A percentile compares a stretch with the other conserved stretches of the same genome.
Evolutionary conservation across 2,329 filamentous ascomycete genomes (phyloP).

Genomic region (Polychaeton citri): DNA sequence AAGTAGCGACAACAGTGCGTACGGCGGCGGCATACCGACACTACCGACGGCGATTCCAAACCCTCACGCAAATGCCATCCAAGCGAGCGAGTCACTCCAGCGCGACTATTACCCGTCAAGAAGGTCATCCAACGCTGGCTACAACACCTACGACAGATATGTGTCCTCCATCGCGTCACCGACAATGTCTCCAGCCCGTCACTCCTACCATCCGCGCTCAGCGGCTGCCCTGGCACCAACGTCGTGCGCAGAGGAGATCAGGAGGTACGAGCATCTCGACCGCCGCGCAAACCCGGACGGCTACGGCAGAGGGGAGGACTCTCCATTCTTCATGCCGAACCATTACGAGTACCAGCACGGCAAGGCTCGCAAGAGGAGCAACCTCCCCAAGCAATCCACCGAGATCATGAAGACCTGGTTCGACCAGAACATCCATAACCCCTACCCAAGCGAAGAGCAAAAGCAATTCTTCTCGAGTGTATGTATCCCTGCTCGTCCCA

Average conservation of each 20-base stretch:
- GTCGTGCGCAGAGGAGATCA: constrained; percentile 6
- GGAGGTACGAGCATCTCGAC: constrained; percentile 5
- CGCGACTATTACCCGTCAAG: neutral
- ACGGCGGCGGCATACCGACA: neutral
- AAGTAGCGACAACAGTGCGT: neutral
- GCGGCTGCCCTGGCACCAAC: constrained; percentile 4
- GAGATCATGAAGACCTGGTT: constrained; percentile 29
- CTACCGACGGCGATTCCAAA: too few species aligned
- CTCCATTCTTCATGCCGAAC: constrained; percentile 19
- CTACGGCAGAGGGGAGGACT: constrained; percentile 9
- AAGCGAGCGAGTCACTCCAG: neutral
- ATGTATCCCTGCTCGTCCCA: constrained; percentile 5
- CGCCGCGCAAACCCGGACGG: constrained; percentile 6
- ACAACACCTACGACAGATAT: neutral
- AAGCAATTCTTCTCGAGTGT: constrained; percentile 22
- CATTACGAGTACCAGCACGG: constrained; percentile 24
- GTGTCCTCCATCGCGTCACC: constrained; percentile 5
- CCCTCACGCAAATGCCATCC: neutral
- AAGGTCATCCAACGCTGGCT: neutral
- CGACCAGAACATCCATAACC: constrained; percentile 24
- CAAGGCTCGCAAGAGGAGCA: constrained; percentile 24
- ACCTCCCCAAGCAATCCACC: constrained; percentile 25
- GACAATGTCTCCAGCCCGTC: constrained; percentile 5
- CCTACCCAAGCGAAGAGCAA: constrained; percentile 25
- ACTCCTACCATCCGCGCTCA: constrained; percentile 4